Evolutionary conservation across 2,329 filamentous ascomycete species (phyloP), one percentile per base, ranked within the genome.

Genomic region (Venturia pyrina): DNA sequence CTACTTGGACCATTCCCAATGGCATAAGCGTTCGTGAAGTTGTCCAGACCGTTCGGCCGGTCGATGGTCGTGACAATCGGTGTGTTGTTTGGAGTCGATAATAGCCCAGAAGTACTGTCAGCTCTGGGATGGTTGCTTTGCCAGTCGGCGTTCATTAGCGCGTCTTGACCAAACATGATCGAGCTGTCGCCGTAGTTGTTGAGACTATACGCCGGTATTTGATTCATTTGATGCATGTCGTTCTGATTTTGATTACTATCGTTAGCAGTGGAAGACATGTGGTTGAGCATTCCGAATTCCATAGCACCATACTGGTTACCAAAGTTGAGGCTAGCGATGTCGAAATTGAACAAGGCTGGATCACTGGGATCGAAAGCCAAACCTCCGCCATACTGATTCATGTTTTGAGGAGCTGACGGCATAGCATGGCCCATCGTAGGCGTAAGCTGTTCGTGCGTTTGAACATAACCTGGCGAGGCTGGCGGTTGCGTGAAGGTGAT

Each of bases 251-350:
- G 72, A 48, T 43, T 75, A 71, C 6, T 73, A 72, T 73, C 73
- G 34, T 75, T 72, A n/a, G 90, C 89, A 17, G 90, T 90, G n/a
- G 90, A 91, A 67, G 91, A 91, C 90, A 99, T 96, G 75, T 98
- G 93, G 37, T 91, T 92, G 0, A 99, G 85, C 85, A 98, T 97
- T 65, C 92, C 90, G 75, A 98, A 97, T 76, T 98, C 95, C 75
- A 96, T 83, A 21, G 93, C 93, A 67, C 93, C 93, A 73, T 98
- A 99, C 69, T 96, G 91, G 74, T 95, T 98, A 66, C 92, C 93
- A 75, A 98, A 99, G 75, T 95, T 95, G 74, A 97, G 84, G 67
- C 91, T 92, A 65, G 96, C 92, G 13, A 97, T 85, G 75, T 98
- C 93, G 75, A 98, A 96, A 75, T 97, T 97, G 83, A 96, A 97